These are phyloP conservation scores for Panaeolus cyanescens DNA, from an alignment of 768 basidiomycete genomes.

Conservation along the genomic window DNA sequence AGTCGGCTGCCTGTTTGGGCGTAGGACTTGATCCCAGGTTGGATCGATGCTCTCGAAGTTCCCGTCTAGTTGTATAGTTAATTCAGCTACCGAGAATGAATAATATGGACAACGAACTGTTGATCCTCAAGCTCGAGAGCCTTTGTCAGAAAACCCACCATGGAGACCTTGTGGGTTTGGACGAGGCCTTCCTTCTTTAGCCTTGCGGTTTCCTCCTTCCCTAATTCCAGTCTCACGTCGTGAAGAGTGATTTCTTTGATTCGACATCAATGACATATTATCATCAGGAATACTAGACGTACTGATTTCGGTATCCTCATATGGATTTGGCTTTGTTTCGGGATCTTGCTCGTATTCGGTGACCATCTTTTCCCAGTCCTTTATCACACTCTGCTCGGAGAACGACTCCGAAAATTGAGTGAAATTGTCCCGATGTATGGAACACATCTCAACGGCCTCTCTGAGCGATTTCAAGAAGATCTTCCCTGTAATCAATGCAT, in stretches of 20 bases:
- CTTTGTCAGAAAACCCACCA: not conserved
- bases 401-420: constrained; percentile 6
- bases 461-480: constrained; percentile 1
- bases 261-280: not conserved
- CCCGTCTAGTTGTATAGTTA: too few relatives aligned
- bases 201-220: constrained; percentile 7
- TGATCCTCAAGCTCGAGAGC: not conserved
- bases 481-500: not conserved
- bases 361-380: constrained; percentile 8
- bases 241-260: constrained; percentile 6
- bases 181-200: too few relatives aligned
- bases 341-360: constrained; percentile 6
- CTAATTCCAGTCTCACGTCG: constrained; percentile 10
- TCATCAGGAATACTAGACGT: not conserved
- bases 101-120: not conserved
- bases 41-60: not conserved
- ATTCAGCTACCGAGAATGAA: too few relatives aligned
- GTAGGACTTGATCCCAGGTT: not conserved
- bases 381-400: not conserved
- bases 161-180: too few relatives aligned
- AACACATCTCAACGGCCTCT: constrained; percentile 6
- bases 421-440: constrained; percentile 7
- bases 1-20: constrained; percentile 11
- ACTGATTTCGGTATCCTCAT: constrained; percentile 11
- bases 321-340: constrained; percentile 9